Evolutionary conservation across 2,329 filamentous ascomycete species (phyloP), one percentile per base, ranked within the genome.

Genomic region (Pseudogymnoascus sp.): DNA sequence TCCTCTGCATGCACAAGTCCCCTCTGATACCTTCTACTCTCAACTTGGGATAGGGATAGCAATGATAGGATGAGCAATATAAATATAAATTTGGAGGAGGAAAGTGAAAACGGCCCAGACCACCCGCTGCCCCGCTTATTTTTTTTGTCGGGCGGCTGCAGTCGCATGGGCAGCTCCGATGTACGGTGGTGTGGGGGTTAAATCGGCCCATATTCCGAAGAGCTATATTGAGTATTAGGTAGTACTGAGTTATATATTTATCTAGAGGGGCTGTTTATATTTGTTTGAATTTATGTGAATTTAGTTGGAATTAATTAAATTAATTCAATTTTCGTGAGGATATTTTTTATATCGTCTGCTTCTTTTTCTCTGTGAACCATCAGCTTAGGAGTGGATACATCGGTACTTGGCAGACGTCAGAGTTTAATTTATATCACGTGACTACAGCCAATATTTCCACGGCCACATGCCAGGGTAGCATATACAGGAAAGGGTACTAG

Each of bases 401-500:
- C 10, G 44, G 13, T n/a, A 50, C 44, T 50, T 50, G 44, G 44
- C 26, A 50, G 44, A 50, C 44, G 44, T 50, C 44, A 50, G 44
- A 50, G 44, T 50, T 44, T 31, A 50, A 50, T 31, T 11, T 11
- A 5, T 17, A 13, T 3, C 44, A 50, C 44, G 26, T 50, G 44
- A 50, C 4, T 31, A 15, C 5, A 31, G 31, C 10, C n/a, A 31
- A 17, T 50, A 50, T 17, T 31, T 11, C 7, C 17, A 41, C 17
- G 35, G 35, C 10, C 35, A n/a, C 35, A 21, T 21, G 11, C 10
- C 13, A 36, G 35, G 33, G 33, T 36, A 11, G 8, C 33, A n/a
- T 13, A 15, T 15, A 13, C 21, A 10, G 40, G 40, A 44, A 8
- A 44, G 40, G 40, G 2, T 26, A 44, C 21, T 15, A 17, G 13